Base-by-base conservation (phyloP, 2,329 filamentous ascomycete species). In the Chrysoporthe austroafricana region DNA sequence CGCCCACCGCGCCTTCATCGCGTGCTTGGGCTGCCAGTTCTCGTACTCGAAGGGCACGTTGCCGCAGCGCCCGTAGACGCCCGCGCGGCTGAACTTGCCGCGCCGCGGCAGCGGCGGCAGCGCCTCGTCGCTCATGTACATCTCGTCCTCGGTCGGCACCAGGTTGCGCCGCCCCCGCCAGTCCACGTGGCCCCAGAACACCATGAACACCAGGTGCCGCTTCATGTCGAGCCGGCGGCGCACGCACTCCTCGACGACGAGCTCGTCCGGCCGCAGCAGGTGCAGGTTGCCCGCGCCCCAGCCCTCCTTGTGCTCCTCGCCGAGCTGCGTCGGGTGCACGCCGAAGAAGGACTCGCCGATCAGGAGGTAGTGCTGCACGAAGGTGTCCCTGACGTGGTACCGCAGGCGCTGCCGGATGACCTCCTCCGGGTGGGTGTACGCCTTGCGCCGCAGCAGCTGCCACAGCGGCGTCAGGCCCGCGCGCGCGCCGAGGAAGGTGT, bases 111-210 rank as follows among this genome's bases (percentile, higher is more conserved):
- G 63, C 69, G 72, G 36, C 64, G 73, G 60, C 18, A 73, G 64
- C 39, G 84, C 83, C 58, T 82, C 79, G 72, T 87, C 83, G 13
- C 77, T 80, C 73, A 88, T 81, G 73, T 85, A 84, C 71, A 84
- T 79, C 73, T 87, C 82, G 61, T 84, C 81, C 62, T 81, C 76
- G 11, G 77, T 80, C 2, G 86, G 84, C 0, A 83, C 80, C 5
- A 86, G 73, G 74, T 88, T 84, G 70, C 79, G 75, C 61, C 85
- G 82, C 1, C 82, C 86, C 4, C 74, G 61, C 63, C 81, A 82
- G 76, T 91, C 82, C 39, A 90, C 78, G 73, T 85, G 85, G 0
- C 91, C 91, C 81, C 86, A 92, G 18, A 86, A 70, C 71, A 89
- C 81, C 83, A 91, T 89, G 67, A 84, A 79, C 16, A 83, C 72